Conservation (phyloP, 441 rosid species). For the Codiaeum variegatum region DNA sequence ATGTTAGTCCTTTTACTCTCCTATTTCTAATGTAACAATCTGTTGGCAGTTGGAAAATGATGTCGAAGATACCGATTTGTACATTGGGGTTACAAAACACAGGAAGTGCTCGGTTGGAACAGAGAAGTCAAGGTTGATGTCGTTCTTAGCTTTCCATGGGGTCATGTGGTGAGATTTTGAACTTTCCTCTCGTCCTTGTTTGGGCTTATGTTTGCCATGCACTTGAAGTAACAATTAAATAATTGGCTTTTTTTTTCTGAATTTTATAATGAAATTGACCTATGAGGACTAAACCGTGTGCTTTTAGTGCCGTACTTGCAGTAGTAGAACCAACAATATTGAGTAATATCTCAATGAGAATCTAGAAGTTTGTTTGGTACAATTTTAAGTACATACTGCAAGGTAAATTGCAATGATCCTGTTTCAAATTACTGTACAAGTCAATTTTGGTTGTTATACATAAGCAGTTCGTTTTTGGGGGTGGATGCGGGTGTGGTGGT, state of each 20-base stretch:
- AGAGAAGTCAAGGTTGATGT: conserved; percentile 47
- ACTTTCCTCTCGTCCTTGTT: conserved; percentile 1
- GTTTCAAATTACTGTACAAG: background rate
- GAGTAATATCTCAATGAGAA: background rate
- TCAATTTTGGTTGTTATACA: background rate
- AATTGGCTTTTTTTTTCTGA: background rate
- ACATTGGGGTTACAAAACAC: conserved; percentile 57
- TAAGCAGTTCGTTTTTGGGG: background rate
- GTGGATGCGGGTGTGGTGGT: background rate
- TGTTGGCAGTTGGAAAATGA: conserved; percentile 45
- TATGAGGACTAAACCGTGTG: background rate
- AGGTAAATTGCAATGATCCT: background rate
- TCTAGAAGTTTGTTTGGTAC: background rate
- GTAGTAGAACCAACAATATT: background rate
- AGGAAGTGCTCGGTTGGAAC: conserved; percentile 53
- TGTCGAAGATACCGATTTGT: conserved; percentile 33
- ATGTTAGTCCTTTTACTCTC: background rate
- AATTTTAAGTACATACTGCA: background rate
- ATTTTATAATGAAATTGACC: background rate
- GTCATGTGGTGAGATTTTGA: conserved; percentile 44
- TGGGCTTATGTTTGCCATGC: background rate
- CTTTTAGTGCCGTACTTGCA: background rate
- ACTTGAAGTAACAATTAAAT: background rate
- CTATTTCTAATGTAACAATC: conserved; percentile 14
- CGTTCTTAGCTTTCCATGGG: conserved; percentile 52